Base-by-base conservation (phyloP, 768 basidiomycete species). In the Mycena venus region DNA sequence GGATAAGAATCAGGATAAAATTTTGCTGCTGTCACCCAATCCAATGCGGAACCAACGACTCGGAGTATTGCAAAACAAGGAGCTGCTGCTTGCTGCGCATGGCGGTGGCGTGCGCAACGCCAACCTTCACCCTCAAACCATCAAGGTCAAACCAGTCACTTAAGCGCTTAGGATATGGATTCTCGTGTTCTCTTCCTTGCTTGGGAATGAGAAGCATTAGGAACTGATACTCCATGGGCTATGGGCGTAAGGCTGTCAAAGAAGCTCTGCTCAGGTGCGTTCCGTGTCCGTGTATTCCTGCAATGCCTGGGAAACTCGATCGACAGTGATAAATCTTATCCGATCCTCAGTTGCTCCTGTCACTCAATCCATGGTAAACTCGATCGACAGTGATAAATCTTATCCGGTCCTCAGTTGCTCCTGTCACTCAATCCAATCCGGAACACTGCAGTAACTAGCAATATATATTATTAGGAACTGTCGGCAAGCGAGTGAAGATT, bases 401-500 rank as follows among this genome's bases (percentile, higher is more conserved):
- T 73, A 68, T 73, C 72, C 25, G 71, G 67, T 72, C 23, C 9
- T 38, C 23, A 25, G 59, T 10, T 34, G 36, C n/a, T 9, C 3
- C 8, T 49, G 68, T 62, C 47, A 32, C 49, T n/a, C n/a, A 44
- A 19, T 44, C 55, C 55, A n/a, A n/a, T n/a, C n/a, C n/a, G n/a
- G n/a, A n/a, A n/a, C n/a, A n/a, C n/a, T n/a, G n/a, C n/a, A n/a
- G n/a, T n/a, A n/a, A n/a, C n/a, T n/a, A n/a, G n/a, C n/a, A n/a
- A n/a, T n/a, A n/a, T n/a, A n/a, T n/a, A n/a, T n/a, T n/a, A n/a
- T n/a, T n/a, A n/a, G 66, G 65, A 53, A 42, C 51, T 38, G 32
- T 60, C 73, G 73, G 73, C 32, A 44, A 58, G 62, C 60, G 66
- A 69, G 73, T 51, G 73, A 74, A 74, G 15, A 51, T 4, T 2